Conservation (phyloP, 2,329 filamentous ascomycete species). For the Penicillium sp. region DNA sequence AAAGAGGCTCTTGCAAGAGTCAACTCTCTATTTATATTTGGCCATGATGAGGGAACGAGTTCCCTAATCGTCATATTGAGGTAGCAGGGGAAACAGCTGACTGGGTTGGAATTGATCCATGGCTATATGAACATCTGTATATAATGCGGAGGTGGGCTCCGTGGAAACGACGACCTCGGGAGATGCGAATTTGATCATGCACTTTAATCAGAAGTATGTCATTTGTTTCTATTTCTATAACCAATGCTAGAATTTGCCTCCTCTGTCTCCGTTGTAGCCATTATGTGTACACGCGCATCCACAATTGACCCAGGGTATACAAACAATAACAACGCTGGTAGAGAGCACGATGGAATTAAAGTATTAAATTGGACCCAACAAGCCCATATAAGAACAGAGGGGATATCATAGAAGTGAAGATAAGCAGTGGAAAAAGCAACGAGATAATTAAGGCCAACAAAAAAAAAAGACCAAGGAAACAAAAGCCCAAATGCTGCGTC, state of each 20-base stretch:
- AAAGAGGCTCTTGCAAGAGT: not conserved
- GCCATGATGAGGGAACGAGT: not conserved
- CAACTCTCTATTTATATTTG: not conserved
- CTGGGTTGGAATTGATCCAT: conserved; percentile 9
- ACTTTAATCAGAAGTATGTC: conserved; percentile 16
- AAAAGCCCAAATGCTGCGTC: conserved; percentile 42
- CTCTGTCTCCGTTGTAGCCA: conserved; percentile 12
- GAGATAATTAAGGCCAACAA: conserved; percentile 24
- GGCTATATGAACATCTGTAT: not conserved
- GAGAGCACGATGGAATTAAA: conserved; percentile 29
- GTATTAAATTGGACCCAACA: conserved; percentile 33
- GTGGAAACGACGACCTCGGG: not conserved
- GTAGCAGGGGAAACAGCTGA: not conserved
- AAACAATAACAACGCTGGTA: conserved; percentile 23
- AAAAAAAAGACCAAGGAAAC: conserved; percentile 17
- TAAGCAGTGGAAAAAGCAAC: conserved; percentile 23
- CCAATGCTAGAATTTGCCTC: not conserved
- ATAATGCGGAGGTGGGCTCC: conserved; percentile 14
- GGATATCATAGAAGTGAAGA: conserved; percentile 45
- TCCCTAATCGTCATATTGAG: conserved; percentile 19
- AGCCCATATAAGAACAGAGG: conserved; percentile 41
- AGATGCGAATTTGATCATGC: not conserved
- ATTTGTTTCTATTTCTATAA: conserved; percentile 11
- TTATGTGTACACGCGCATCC: conserved; percentile 18
- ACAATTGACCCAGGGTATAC: conserved; percentile 16